Percentiles rank a stretch among this genome's conserved stretches.
Evolutionary conservation across 2,329 filamentous ascomycete genomes (phyloP).

Genomic region (Lizonia empirigonia): DNA sequence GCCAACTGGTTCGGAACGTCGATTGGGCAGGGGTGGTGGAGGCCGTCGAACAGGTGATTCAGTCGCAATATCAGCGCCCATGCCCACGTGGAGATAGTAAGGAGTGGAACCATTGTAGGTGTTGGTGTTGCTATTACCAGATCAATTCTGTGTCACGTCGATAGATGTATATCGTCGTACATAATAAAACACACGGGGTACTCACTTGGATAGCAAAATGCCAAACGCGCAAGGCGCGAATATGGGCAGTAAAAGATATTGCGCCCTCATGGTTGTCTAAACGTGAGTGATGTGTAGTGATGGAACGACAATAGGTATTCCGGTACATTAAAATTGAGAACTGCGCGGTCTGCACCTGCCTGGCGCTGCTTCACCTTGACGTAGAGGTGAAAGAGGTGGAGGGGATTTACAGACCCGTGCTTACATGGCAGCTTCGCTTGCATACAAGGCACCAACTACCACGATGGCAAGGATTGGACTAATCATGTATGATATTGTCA

Average conservation of each 20-base stretch:
- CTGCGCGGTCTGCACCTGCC: not conserved
- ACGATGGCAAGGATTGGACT: slow-evolving; percentile 40
- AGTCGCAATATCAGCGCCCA: not conserved
- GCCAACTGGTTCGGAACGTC: slow-evolving; percentile 10
- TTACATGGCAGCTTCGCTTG: slow-evolving; percentile 34
- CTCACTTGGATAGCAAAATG: not conserved
- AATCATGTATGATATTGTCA: slow-evolving; percentile 47
- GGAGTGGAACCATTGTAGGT: not conserved
- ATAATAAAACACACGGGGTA: not conserved
- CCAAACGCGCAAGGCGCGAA: not conserved
- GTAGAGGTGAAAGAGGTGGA: not conserved
- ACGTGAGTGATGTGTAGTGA: not conserved
- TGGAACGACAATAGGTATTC: not conserved
- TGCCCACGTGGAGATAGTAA: not conserved
- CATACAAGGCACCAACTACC: slow-evolving; percentile 40
- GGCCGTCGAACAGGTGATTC: slow-evolving; percentile 11
- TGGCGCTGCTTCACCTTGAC: not conserved
- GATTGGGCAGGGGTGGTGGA: slow-evolving; percentile 12
- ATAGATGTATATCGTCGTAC: not conserved
- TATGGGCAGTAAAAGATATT: not conserved
- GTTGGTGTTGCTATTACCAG: not conserved
- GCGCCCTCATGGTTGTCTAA: not conserved
- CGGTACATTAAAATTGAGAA: too few species aligned
- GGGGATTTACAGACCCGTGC: not conserved
- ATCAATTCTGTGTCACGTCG: not conserved